A percentile compares a stretch with the other conserved stretches of the same genome.
These are phyloP conservation scores for Talaromyces albobiverticillius DNA, from an alignment of 2,329 filamentous ascomycete genomes.

Conservation along the genomic window DNA sequence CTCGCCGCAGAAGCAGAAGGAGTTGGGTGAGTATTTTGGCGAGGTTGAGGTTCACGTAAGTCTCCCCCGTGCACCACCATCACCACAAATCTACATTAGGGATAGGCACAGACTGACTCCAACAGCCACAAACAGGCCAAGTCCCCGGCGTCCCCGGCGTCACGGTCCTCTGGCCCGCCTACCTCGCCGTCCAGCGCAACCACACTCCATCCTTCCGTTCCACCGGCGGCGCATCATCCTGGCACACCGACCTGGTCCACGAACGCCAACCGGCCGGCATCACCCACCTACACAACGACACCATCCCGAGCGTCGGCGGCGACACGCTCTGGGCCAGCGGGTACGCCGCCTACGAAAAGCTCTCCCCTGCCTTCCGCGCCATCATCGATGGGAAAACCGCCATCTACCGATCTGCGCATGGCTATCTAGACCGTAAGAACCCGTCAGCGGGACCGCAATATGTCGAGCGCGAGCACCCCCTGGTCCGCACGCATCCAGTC, in stretches of 20 bases:
- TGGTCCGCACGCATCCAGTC: conserved; percentile 68
- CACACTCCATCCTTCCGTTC: conserved; percentile 58
- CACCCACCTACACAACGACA: conserved; percentile 68
- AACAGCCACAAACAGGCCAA: conserved; percentile 66
- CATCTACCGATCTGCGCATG: conserved; percentile 64
- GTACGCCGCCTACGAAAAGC: conserved; percentile 70
- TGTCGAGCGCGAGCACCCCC: conserved; percentile 65
- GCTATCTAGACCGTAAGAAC: conserved; percentile 63
- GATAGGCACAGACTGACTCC: neutral
- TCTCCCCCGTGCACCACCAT: neutral
- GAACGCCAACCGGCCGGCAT: conserved; percentile 68
- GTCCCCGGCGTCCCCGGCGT: conserved; percentile 66
- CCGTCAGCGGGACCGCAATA: conserved; percentile 61
- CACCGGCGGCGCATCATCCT: conserved; percentile 64
- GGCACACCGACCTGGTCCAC: conserved; percentile 71
- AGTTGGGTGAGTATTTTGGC: conserved; percentile 62
- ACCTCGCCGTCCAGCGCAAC: conserved; percentile 59
- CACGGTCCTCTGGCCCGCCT: conserved; percentile 67
- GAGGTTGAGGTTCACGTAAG: conserved; percentile 67
- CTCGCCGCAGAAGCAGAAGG: conserved; percentile 60
- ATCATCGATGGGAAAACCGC: conserved; percentile 67
- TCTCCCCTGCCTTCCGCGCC: conserved; percentile 66
- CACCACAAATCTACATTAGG: too few relatives aligned
- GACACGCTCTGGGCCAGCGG: conserved; percentile 72
- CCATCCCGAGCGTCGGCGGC: conserved; percentile 62